A percentile compares a stretch with the other conserved stretches of the same genome.
Conservation (phyloP, 148 eudicot species). For the Selenicereus undatus region DNA sequence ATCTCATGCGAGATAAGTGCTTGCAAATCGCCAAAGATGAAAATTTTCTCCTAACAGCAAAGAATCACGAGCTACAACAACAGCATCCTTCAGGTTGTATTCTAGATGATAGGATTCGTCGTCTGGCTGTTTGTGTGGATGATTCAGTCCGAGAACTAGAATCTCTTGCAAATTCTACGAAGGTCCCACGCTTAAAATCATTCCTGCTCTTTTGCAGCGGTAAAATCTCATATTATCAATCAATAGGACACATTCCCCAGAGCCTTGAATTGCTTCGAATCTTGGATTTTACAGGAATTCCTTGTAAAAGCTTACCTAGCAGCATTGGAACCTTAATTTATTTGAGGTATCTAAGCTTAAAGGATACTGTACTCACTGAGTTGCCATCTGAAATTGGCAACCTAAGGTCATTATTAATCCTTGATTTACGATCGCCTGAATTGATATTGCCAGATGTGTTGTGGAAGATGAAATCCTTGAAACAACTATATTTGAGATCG, state of each 20-base stretch:
- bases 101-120: not conserved
- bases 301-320: not conserved
- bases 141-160: not conserved
- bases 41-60: not conserved
- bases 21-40: constrained; percentile 11
- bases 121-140: not conserved
- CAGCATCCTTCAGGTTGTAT: not conserved
- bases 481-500: not conserved
- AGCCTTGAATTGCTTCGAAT: constrained; percentile 1
- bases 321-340: not conserved
- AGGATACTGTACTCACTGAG: not conserved
- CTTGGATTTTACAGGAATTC: constrained; percentile 15
- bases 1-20: constrained; percentile 21
- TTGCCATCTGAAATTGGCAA: constrained; percentile 9
- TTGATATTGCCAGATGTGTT: constrained; percentile 2
- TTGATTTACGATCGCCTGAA: constrained; percentile 1
- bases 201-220: not conserved
- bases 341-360: constrained; percentile 19
- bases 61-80: too few species aligned
- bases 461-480: constrained; percentile 10
- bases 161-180: too few species aligned
- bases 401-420: constrained; percentile 17
- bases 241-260: not conserved
- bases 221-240: not conserved
- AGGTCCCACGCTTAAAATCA: not conserved